phyloP scores from a whole-genome alignment of 1,284 basidiomycete species.

The Butyriboletus appendiculatus region DNA sequence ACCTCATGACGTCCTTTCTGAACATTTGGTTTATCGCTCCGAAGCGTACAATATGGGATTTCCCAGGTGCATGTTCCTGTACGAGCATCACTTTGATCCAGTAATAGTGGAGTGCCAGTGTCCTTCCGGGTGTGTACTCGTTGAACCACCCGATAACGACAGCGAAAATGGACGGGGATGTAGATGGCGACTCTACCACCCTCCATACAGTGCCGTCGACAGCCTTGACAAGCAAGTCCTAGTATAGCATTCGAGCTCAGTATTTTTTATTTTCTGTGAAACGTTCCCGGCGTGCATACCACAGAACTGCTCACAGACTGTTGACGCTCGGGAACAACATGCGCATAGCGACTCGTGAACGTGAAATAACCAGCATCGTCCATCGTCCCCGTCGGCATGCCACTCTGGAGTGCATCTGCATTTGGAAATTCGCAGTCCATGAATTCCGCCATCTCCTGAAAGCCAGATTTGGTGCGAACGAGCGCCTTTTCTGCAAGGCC shows the following conservation, averaged over 20 bases:
- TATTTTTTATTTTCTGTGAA: neutral
- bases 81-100: constrained; percentile 3
- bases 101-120: neutral
- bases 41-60: neutral
- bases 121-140: neutral
- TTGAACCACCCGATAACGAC: constrained; percentile 1
- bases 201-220: neutral
- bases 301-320: neutral
- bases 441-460: constrained; percentile 3
- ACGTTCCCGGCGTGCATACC: neutral
- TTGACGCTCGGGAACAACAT: neutral
- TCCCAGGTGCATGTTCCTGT: constrained; percentile 1
- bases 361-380: neutral
- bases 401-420: neutral
- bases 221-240: constrained; percentile 2
- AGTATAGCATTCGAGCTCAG: neutral
- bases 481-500: constrained; percentile 4
- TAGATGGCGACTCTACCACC: neutral
- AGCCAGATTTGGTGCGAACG: constrained; percentile 1
- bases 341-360: neutral
- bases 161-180: neutral
- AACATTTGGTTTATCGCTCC: neutral
- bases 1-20: neutral
- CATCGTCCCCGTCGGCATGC: constrained; percentile 3
- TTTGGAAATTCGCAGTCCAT: constrained; percentile 4